Evolutionary conservation across 805 yeast species (phyloP).

Genomic region (Naumovozyma baii): DNA sequence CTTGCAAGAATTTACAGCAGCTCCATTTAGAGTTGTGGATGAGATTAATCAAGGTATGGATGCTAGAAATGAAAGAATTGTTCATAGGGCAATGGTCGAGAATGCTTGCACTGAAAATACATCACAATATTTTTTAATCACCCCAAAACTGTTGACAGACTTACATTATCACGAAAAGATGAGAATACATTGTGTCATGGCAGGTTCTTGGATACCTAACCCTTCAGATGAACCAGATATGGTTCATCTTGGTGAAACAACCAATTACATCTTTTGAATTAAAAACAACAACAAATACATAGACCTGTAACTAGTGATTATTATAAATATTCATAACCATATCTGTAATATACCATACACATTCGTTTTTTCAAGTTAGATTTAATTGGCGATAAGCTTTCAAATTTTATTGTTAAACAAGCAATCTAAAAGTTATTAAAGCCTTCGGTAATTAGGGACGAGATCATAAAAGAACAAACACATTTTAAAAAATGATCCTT

Average conservation of each 20-base stretch:
- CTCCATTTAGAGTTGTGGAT: slow-evolving; percentile 93
- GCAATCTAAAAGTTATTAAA: too few relatives aligned
- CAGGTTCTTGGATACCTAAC: slow-evolving; percentile 40
- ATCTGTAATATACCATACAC: too few relatives aligned
- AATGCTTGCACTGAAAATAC: slow-evolving; percentile 58
- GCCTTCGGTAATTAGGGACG: neutral
- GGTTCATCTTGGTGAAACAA: slow-evolving; percentile 32
- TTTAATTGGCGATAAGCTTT: too few relatives aligned
- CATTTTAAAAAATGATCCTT: neutral
- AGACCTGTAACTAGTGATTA: too few relatives aligned
- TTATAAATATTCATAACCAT: too few relatives aligned
- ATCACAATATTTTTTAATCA: slow-evolving; percentile 83
- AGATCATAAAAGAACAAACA: neutral
- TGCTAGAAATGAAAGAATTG: slow-evolving; percentile 77
- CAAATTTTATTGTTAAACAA: too few relatives aligned
- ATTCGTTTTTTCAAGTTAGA: too few relatives aligned
- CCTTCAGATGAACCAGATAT: slow-evolving; percentile 26
- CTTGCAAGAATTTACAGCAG: slow-evolving; percentile 73
- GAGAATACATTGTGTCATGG: slow-evolving; percentile 79
- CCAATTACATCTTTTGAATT: slow-evolving; percentile 15
- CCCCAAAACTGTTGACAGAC: slow-evolving; percentile 80
- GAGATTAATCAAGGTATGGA: slow-evolving; percentile 99
- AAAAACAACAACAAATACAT: too few relatives aligned
- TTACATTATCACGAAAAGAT: slow-evolving; percentile 68
- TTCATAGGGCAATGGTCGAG: slow-evolving; percentile 76